phyloP scores from a whole-genome alignment of 192 early-diverging fungal species.

The Glomus cerebriforme region DNA sequence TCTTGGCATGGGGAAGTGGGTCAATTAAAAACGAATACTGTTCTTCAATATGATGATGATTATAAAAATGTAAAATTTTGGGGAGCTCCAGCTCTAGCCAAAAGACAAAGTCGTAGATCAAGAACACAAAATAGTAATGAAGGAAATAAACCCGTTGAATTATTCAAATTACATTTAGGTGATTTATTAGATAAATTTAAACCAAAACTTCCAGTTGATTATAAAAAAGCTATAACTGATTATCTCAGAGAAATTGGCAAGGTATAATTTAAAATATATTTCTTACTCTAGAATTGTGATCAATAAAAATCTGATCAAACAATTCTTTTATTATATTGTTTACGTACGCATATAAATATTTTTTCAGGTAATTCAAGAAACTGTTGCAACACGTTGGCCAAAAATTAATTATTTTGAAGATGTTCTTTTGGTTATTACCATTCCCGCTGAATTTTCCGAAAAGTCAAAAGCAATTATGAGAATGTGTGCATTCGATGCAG shows the following conservation, averaged over 20 bases:
- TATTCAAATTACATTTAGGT: conserved; percentile 2
- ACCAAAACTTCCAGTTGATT: background rate
- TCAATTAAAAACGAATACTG: background rate
- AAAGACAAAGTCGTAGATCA: background rate
- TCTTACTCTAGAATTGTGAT: too few species aligned
- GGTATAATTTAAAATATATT: background rate
- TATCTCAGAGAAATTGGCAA: background rate
- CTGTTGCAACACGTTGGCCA: background rate
- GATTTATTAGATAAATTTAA: background rate
- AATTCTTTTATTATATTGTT: too few species aligned
- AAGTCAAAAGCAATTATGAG: conserved; percentile 55
- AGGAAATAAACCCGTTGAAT: background rate
- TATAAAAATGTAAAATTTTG: background rate
- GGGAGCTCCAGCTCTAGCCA: background rate
- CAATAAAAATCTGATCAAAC: too few species aligned
- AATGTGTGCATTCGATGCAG: conserved; percentile 51
- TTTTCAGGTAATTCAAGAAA: background rate
- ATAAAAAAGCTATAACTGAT: conserved; percentile 5
- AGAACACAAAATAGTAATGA: background rate
- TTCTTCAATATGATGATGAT: background rate
- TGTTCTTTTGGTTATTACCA: background rate
- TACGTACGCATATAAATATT: too few species aligned
- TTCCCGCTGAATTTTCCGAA: conserved; percentile 6
- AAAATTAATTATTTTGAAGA: background rate
- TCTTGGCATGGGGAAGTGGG: background rate